These are phyloP conservation scores for Aegilops sharonensis DNA, from an alignment of 176 grass and related monocot genomes.

Conservation along the genomic window DNA sequence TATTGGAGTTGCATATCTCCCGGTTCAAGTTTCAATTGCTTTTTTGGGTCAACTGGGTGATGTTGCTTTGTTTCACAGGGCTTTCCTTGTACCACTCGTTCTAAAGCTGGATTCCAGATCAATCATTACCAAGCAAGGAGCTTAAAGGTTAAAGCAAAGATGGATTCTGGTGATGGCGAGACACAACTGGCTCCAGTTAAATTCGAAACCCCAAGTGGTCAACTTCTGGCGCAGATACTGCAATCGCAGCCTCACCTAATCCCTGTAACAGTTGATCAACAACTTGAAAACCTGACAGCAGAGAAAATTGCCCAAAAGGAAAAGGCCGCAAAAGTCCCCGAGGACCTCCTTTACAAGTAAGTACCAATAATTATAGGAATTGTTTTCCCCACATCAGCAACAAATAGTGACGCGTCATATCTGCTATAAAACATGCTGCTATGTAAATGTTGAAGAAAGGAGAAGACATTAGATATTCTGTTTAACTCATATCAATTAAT, in stretches of 20 bases:
- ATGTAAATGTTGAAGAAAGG: neutral
- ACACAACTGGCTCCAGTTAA: constrained; percentile 65
- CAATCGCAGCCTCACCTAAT: constrained; percentile 80
- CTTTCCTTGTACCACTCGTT: constrained; percentile 38
- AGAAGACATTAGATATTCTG: neutral
- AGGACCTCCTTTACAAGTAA: constrained; percentile 87
- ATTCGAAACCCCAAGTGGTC: constrained; percentile 85
- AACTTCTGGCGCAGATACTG: constrained; percentile 84
- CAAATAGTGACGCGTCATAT: neutral
- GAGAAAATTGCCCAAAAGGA: constrained; percentile 65
- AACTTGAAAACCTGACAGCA: constrained; percentile 76
- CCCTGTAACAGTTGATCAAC: constrained; percentile 79
- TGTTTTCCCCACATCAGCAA: neutral
- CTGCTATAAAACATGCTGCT: neutral
- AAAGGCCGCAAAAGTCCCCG: constrained; percentile 51
- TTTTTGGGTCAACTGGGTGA: neutral
- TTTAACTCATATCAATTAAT: neutral
- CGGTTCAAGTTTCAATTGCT: neutral
- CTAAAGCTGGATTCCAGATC: constrained; percentile 39
- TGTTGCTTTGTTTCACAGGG: constrained; percentile 36
- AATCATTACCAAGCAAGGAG: constrained; percentile 34
- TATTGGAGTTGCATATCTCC: neutral
- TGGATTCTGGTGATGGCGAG: constrained; percentile 48
- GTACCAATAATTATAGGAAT: neutral
- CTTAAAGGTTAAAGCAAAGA: constrained; percentile 52